These are phyloP conservation scores for Candida sp. DNA, from an alignment of 1,139 yeast genomes.

Conservation along the genomic window DNA sequence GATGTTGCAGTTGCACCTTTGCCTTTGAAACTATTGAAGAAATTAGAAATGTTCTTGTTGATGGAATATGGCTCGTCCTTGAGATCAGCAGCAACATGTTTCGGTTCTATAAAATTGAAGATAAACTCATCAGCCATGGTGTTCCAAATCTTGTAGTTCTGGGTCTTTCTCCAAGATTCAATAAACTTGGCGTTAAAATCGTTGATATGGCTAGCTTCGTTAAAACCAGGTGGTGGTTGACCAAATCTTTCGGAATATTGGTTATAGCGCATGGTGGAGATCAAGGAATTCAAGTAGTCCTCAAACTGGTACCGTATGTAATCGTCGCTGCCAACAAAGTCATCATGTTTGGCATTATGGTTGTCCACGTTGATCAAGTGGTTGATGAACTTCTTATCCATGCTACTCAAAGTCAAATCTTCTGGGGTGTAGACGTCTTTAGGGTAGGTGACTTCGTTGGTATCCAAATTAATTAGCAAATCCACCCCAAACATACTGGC, in stretches of 20 bases:
- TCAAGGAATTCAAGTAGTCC: constrained; percentile 79
- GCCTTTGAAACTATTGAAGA: constrained; percentile 30
- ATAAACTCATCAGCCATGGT: constrained; percentile 82
- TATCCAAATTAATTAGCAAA: constrained; percentile 42
- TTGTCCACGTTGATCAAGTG: constrained; percentile 24
- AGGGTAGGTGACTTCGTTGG: constrained; percentile 47
- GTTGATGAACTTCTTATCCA: constrained; percentile 80
- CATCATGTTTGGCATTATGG: constrained; percentile 15
- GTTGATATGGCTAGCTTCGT: constrained; percentile 29
- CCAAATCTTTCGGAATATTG: constrained; percentile 54
- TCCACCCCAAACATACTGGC: constrained; percentile 58
- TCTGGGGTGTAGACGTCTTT: constrained; percentile 32
- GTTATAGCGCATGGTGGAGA: constrained; percentile 74
- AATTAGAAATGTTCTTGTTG: constrained; percentile 24
- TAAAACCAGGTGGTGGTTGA: constrained; percentile 50
- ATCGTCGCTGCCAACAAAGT: constrained; percentile 80
- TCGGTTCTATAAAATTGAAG: constrained; percentile 86
- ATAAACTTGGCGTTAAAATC: constrained; percentile 62
- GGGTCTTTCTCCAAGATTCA: constrained; percentile 65
- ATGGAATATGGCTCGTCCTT: constrained; percentile 17
- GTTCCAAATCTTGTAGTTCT: constrained; percentile 74
- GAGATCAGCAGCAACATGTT: constrained; percentile 53
- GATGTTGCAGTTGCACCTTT: constrained; percentile 11
- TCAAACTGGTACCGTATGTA: constrained; percentile 88
- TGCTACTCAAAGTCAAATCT: constrained; percentile 55